Conservation (phyloP, 306 rosid species). For the Castanea sativa region DNA sequence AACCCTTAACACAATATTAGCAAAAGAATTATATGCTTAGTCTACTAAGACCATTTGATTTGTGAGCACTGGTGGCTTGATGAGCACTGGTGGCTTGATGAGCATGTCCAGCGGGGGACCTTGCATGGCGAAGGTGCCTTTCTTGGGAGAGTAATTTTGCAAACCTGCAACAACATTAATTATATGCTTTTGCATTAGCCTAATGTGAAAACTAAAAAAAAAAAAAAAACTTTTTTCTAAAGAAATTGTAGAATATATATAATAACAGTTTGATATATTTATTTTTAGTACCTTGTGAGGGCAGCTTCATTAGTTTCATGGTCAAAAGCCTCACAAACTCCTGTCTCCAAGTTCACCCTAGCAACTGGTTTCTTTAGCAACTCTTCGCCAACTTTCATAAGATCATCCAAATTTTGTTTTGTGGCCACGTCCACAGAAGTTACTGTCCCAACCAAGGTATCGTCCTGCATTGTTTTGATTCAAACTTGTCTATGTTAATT, state of each 20-base stretch:
- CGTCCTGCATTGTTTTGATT: constrained; percentile 39
- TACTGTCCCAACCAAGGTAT: constrained; percentile 32
- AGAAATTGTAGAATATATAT: background rate
- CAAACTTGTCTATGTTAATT: background rate
- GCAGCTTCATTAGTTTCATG: constrained; percentile 50
- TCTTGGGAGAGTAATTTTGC: constrained; percentile 51
- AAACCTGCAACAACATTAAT: constrained; percentile 27
- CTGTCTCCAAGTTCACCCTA: constrained; percentile 51
- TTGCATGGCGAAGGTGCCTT: constrained; percentile 34
- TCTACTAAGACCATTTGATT: background rate
- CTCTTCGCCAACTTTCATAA: constrained; percentile 44
- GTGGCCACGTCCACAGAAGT: constrained; percentile 60
- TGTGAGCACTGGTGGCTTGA: too few species aligned
- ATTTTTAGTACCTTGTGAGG: constrained; percentile 34
- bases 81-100: background rate
- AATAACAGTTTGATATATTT: too few species aligned
- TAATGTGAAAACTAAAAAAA: background rate
- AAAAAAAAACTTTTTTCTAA: background rate
- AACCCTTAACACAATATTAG: background rate
- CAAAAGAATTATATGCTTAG: background rate
- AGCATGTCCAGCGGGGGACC: constrained; percentile 24
- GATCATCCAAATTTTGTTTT: constrained; percentile 40
- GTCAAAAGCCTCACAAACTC: constrained; percentile 21
- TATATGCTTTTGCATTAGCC: background rate
- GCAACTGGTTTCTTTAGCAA: constrained; percentile 52